Conservation (phyloP, 768 basidiomycete genomes). For the Mycena filopes region DNA sequence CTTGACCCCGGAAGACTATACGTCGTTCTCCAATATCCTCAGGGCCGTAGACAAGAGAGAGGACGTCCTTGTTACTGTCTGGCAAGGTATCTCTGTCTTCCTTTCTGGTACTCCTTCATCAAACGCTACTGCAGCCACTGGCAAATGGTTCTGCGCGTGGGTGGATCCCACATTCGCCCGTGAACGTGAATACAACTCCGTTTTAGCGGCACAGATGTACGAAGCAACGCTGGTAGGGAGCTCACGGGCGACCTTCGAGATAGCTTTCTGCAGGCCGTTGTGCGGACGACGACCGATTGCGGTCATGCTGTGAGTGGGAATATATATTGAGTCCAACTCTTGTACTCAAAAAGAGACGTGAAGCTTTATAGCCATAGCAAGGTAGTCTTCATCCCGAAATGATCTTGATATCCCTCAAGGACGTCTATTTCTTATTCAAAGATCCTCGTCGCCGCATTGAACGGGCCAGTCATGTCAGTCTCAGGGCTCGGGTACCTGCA, state of each 20-base stretch:
- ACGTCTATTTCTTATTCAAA: no score
- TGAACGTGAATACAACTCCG: conserved; percentile 1
- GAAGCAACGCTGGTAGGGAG: conserved; percentile 30
- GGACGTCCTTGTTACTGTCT: conserved; percentile 73
- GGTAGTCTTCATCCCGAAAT: conserved; percentile 22
- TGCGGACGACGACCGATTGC: conserved; percentile 66
- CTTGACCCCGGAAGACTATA: conserved; percentile 69
- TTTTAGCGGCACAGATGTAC: conserved; percentile 69
- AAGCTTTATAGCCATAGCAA: conserved; percentile 79
- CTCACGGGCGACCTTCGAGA: conserved; percentile 53
- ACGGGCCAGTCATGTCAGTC: conserved; percentile 72
- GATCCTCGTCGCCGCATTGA: conserved; percentile 73
- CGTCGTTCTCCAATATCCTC: conserved; percentile 65
- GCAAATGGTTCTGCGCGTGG: conserved; percentile 81
- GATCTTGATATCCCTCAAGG: no score
- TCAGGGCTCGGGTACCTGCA: no score
- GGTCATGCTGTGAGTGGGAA: conserved; percentile 65
- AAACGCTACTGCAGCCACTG: conserved; percentile 51
- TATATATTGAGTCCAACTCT: no score
- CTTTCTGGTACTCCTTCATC: neutral
- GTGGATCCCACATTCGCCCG: conserved; percentile 38
- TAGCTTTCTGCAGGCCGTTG: conserved; percentile 56
- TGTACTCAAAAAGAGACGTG: neutral
- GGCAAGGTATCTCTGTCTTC: conserved; percentile 61
- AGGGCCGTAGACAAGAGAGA: conserved; percentile 66